Base-by-base conservation (phyloP, 805 yeast species). In the Barnettozyma siamensis region DNA sequence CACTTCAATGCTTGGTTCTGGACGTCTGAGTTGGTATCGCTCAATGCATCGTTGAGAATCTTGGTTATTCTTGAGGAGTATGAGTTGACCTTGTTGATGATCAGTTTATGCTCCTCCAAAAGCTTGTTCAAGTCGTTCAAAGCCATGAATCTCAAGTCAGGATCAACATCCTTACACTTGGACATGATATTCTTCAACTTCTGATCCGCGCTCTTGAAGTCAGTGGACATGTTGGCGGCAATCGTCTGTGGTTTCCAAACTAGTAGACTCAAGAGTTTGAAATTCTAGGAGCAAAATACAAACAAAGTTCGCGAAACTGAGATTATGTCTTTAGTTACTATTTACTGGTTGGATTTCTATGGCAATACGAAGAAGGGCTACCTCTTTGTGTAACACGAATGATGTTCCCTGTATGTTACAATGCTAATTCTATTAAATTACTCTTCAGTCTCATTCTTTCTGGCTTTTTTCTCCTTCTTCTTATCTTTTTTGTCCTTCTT, bases 101-200 rank as follows among this genome's bases (percentile, higher is more conserved):
- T 54, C 21, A 55, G 36, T 42, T 43, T 46, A 45, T 47, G 60
- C 44, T 51, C 62, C 37, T 43, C 52, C 18, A 74, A 53, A 35
- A 63, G 54, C 54, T 73, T 73, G 50, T 73, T 76, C 51, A 85
- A 69, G 54, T 87, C 95, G 50, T 75, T 83, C 41, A 87, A 65
- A 2, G 89, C 94, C 95, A 87, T 87, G 63, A 79, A 87, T 57
- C 95, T 67, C 49, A 83, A 65, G 56, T 87, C 95, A 4, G 93
- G 83, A 52, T 87, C 95, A 3, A 80, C 80, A 49, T 80, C 85
- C 32, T 66, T 66, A 12, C 80, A 75, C 48, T 70, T 69, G 31
- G 70, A 73, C 42, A 64, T 37, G 36, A 54, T 49, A n/a, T 54
- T 55, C 18, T 44, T 41, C 35, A 57, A 35, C 43, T 51, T 51